These are phyloP conservation scores for Suillus tomentosus DNA, from an alignment of 768 basidiomycete species.

Conservation along the genomic window DNA sequence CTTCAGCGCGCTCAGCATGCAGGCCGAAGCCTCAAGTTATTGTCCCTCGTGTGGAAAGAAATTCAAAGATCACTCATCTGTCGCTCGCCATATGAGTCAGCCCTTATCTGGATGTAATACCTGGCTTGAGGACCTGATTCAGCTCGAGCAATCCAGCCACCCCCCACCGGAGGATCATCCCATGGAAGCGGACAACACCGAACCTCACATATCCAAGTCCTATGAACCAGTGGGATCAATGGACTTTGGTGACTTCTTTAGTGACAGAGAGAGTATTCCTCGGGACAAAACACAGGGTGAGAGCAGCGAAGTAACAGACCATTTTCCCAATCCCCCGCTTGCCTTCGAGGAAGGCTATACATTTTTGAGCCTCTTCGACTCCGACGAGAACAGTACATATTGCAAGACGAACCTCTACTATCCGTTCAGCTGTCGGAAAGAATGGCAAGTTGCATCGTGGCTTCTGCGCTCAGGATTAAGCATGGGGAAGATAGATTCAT, in stretches of 20 bases:
- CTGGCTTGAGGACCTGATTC: not conserved
- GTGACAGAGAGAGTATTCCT: not conserved
- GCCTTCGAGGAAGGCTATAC: too few species aligned
- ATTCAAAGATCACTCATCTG: slow-evolving; percentile 1
- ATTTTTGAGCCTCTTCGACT: too few species aligned
- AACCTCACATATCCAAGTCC: not conserved
- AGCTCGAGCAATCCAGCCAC: not conserved
- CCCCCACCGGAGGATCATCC: not conserved
- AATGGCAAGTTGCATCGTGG: too few species aligned
- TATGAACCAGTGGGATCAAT: not conserved
- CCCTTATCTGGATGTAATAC: not conserved
- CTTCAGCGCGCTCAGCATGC: not conserved
- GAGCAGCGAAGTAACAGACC: too few species aligned
- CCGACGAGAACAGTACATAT: too few species aligned
- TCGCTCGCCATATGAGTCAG: not conserved
- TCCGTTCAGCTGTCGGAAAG: too few species aligned
- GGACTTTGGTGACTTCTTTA: not conserved
- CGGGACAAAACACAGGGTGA: too few species aligned
- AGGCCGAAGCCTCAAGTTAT: not conserved
- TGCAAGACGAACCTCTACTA: too few species aligned
- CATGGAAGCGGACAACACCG: not conserved
- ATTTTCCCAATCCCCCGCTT: too few species aligned
- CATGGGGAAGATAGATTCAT: too few species aligned
- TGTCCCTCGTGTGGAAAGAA: not conserved
- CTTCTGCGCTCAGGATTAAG: too few species aligned